Conservation (phyloP, 768 basidiomycete genomes). For the Tulasnella sp. region DNA sequence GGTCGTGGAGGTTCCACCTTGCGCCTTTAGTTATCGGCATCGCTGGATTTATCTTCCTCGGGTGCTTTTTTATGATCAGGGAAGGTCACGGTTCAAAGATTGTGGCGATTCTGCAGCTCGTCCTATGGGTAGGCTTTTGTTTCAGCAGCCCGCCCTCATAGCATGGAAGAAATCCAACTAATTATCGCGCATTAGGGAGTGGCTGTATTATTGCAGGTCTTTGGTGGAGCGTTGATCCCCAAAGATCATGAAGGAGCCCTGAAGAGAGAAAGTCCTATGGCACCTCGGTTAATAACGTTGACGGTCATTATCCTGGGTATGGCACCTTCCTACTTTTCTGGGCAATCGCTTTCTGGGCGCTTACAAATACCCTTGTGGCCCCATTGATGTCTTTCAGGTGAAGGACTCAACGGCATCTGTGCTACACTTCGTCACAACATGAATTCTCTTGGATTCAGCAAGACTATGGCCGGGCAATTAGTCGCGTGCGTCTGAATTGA, state of each 20-base stretch:
- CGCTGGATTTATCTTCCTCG: not conserved
- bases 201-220: not conserved
- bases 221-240: not conserved
- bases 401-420: slow-evolving; percentile 1
- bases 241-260: not conserved
- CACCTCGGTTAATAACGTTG: not conserved
- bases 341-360: not conserved
- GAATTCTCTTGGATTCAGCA: not conserved
- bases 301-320: not conserved
- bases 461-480: not conserved
- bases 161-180: not conserved
- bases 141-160: not conserved
- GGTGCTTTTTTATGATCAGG: not conserved
- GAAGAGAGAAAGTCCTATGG: not conserved
- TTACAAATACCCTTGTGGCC: not conserved
- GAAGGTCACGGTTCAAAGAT: not conserved
- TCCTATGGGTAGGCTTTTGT: not conserved
- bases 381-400: not conserved
- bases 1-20: not conserved
- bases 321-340: not conserved
- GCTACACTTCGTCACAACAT: not conserved
- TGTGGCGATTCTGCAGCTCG: not conserved
- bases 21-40: not conserved
- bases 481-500: not conserved
- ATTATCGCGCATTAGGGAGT: not conserved